These are phyloP conservation scores for Gloeophyllum trabeum DNA, from an alignment of 768 basidiomycete genomes.

Conservation along the genomic window DNA sequence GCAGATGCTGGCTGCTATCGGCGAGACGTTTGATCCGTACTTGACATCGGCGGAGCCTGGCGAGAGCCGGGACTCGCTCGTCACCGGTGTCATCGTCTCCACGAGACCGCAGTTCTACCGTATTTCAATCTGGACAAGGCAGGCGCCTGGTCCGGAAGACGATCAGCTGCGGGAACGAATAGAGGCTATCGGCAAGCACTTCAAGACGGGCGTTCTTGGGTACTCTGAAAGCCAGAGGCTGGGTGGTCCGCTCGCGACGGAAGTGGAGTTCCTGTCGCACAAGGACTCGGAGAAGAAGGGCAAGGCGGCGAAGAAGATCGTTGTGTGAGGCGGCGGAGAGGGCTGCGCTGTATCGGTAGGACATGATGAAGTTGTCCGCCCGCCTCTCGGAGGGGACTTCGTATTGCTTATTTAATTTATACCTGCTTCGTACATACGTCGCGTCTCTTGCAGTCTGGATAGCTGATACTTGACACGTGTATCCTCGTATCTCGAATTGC, in stretches of 20 bases:
- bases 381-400: no score
- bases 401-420: no score
- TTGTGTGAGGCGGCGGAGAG: constrained; percentile 32
- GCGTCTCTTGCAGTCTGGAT: no score
- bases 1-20: constrained; percentile 98
- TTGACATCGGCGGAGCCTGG: constrained; percentile 43
- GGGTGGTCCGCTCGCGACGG: constrained; percentile 80
- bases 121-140: constrained; percentile 94
- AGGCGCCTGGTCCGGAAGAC: constrained; percentile 50
- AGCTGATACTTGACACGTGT: no score
- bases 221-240: constrained; percentile 65
- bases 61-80: constrained; percentile 21
- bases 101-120: constrained; percentile 94
- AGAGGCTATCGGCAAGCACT: constrained; percentile 76
- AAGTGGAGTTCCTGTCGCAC: constrained; percentile 91
- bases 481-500: no score
- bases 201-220: constrained; percentile 86
- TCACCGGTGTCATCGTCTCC: constrained; percentile 91
- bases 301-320: constrained; percentile 69
- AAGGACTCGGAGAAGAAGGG: constrained; percentile 95
- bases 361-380: no score
- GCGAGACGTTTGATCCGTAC: constrained; percentile 92
- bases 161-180: constrained; percentile 67
- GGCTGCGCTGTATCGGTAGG: no score
- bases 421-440: no score